Evolutionary conservation across 1,284 basidiomycete genomes (phyloP).

Genomic region (Microbotryum saponariae): DNA sequence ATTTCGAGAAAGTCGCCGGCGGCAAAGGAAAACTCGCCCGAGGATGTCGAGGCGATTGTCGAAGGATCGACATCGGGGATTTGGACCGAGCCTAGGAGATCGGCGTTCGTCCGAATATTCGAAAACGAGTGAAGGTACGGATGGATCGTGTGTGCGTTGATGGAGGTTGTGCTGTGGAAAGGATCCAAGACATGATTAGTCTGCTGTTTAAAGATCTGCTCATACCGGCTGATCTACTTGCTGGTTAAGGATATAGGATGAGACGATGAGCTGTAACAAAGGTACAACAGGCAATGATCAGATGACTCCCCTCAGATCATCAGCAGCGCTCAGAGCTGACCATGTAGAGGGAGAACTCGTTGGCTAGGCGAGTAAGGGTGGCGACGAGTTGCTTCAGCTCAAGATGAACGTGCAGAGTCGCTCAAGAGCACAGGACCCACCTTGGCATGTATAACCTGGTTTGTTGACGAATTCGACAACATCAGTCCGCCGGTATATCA

Average conservation of each 20-base stretch:
- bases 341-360: constrained; percentile 93
- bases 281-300: constrained; percentile 44
- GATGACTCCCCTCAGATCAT: constrained; percentile 42
- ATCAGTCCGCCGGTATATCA: background rate
- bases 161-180: constrained; percentile 53
- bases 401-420: background rate
- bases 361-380: constrained; percentile 82
- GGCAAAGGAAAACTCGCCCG: constrained; percentile 66
- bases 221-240: background rate
- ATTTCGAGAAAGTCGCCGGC: constrained; percentile 92
- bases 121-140: constrained; percentile 87
- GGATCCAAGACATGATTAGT: too few relatives aligned
- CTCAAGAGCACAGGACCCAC: background rate
- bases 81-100: constrained; percentile 57
- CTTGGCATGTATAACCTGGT: constrained; percentile 14
- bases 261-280: constrained; percentile 19
- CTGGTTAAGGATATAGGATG: constrained; percentile 28
- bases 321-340: constrained; percentile 66
- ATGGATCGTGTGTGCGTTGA: constrained; percentile 64
- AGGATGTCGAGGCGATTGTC: constrained; percentile 49
- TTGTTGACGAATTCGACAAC: background rate
- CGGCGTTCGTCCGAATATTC: constrained; percentile 55
- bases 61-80: constrained; percentile 80
- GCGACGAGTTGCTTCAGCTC: background rate
- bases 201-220: too few relatives aligned